Conservation (phyloP, 495 filamentous ascomycete species). For the Lasiosphaeriaceae sp. region DNA sequence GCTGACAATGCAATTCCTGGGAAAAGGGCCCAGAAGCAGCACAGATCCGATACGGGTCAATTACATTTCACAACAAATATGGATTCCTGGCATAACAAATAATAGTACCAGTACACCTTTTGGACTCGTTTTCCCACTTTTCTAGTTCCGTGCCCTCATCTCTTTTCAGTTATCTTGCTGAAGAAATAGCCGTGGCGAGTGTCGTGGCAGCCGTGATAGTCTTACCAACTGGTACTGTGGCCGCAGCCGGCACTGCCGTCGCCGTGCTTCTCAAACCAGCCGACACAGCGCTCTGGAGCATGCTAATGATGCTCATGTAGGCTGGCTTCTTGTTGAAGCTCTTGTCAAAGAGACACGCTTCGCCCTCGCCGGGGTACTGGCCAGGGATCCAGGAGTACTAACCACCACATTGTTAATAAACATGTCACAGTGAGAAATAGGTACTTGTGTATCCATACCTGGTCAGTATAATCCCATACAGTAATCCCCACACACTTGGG, state of each 20-base stretch:
- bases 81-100: no score
- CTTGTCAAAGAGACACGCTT: constrained; percentile 48
- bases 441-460: constrained; percentile 17
- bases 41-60: no score
- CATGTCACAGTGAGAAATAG: no score
- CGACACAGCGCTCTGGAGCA: constrained; percentile 16
- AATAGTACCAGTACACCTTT: no score
- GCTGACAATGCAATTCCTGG: no score
- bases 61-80: no score
- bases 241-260: background rate
- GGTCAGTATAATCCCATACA: constrained; percentile 58
- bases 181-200: no score
- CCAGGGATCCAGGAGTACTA: constrained; percentile 45
- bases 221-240: background rate
- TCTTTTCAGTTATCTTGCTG: no score
- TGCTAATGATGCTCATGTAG: constrained; percentile 30
- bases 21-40: no score
- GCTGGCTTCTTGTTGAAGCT: constrained; percentile 49
- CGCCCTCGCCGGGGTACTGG: constrained; percentile 48
- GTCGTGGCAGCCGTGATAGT: background rate
- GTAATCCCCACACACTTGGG: constrained; percentile 54
- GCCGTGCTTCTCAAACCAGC: constrained; percentile 2
- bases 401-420: no score
- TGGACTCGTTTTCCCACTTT: no score
- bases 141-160: no score